Evolutionary conservation across 1,139 yeast species (phyloP).

Genomic region (Geotrichum candidum): DNA sequence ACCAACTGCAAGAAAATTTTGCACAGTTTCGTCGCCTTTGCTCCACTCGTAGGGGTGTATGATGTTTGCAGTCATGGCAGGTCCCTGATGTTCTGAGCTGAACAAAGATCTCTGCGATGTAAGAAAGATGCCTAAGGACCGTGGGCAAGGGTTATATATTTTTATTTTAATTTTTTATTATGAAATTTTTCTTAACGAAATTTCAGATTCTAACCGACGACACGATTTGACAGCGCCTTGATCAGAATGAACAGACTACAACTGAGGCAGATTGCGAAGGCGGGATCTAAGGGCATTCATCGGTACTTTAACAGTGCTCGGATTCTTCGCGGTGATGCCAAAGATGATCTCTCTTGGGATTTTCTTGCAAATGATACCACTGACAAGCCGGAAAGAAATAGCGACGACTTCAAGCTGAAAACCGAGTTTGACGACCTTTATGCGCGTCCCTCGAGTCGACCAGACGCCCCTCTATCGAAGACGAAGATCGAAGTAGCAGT

Average conservation of each 20-base stretch:
- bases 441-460: constrained; percentile 6
- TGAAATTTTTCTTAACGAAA: background rate
- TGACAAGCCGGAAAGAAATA: background rate
- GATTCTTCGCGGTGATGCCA: background rate
- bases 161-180: background rate
- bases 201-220: background rate
- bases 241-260: background rate
- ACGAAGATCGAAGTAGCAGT: background rate
- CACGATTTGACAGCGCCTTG: background rate
- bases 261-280: background rate
- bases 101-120: background rate
- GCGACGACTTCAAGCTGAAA: background rate
- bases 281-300: background rate
- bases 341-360: constrained; percentile 1
- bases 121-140: background rate
- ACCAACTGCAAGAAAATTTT: constrained; percentile 55
- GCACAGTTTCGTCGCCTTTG: constrained; percentile 39
- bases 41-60: constrained; percentile 59
- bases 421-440: constrained; percentile 11
- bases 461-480: background rate
- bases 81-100: background rate
- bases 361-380: background rate
- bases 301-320: background rate
- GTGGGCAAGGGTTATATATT: background rate
- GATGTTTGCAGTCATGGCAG: constrained; percentile 48